phyloP scores from a whole-genome alignment of 225 moss, liverwort and hornwort species.

The Physcomitrellopsis africana region DNA sequence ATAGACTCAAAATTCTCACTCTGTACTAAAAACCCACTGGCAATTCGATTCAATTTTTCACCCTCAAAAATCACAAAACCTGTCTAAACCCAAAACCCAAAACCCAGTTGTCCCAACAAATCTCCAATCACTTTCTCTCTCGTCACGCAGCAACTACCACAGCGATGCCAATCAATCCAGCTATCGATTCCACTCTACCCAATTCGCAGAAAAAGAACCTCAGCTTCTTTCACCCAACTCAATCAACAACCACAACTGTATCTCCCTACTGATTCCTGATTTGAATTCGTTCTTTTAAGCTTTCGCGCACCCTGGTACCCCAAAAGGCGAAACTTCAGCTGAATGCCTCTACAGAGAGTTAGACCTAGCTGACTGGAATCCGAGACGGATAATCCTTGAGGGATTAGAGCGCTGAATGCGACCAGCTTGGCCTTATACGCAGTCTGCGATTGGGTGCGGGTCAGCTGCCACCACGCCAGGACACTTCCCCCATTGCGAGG shows the following conservation, averaged over 20 bases:
- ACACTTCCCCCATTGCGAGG: no score
- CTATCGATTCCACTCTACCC: not conserved
- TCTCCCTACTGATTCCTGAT: conserved; percentile 7
- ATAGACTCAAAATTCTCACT: not conserved
- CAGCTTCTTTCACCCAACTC: not conserved
- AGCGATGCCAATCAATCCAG: not conserved
- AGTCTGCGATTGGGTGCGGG: not conserved
- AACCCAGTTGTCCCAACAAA: not conserved
- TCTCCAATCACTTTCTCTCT: not conserved
- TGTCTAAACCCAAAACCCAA: conserved; percentile 29
- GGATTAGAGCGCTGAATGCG: not conserved
- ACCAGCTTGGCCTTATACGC: not conserved
- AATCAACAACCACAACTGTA: not conserved
- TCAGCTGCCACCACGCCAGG: conserved; percentile 3
- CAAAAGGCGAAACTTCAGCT: not conserved
- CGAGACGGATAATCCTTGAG: conserved; percentile 9
- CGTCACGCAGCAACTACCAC: no score
- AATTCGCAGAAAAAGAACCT: no score
- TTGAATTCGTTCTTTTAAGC: conserved; percentile 11
- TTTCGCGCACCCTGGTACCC: not conserved
- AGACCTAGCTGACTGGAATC: conserved; percentile 1
- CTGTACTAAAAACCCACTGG: not conserved
- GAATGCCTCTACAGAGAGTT: not conserved
- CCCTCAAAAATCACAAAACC: not conserved
- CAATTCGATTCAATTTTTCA: not conserved